A percentile compares a stretch with the other conserved stretches of the same genome.
Conservation (phyloP, 306 rosid genomes). For the Glycine soja region DNA sequence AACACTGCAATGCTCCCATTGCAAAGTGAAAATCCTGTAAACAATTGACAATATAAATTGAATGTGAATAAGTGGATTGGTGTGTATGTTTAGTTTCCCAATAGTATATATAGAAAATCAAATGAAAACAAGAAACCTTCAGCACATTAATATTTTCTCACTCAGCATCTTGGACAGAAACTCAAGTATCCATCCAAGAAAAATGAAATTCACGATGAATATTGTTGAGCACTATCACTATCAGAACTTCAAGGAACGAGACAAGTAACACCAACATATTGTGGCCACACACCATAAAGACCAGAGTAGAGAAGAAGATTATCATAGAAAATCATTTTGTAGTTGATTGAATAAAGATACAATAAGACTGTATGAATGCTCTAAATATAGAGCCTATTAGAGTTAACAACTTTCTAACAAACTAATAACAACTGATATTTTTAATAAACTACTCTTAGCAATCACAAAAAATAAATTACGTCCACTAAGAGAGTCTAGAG, state of each 20-base stretch:
- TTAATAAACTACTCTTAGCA: neutral
- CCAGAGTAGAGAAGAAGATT: too few species aligned
- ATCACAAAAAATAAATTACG: neutral
- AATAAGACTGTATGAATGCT: neutral
- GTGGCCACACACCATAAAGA: neutral
- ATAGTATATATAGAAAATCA: neutral
- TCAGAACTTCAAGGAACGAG: too few species aligned
- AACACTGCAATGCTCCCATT: slow-evolving; percentile 7
- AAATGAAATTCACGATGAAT: neutral
- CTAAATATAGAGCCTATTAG: neutral
- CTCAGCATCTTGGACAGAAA: slow-evolving; percentile 28
- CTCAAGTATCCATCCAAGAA: slow-evolving; percentile 24
- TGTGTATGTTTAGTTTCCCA: neutral
- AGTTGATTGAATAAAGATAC: slow-evolving; percentile 1
- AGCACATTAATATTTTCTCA: neutral
- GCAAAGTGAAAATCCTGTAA: slow-evolving; percentile 2
- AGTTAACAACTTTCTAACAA: neutral
- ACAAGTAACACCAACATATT: neutral
- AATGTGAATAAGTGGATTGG: neutral
- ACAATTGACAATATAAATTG: neutral
- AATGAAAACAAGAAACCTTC: neutral
- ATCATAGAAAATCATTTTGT: neutral
- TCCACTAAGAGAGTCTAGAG: neutral
- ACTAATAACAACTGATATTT: neutral
- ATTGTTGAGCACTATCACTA: neutral